Conservation (phyloP, 1,284 basidiomycete genomes). For the Neotropicomus parvogracilis region DNA sequence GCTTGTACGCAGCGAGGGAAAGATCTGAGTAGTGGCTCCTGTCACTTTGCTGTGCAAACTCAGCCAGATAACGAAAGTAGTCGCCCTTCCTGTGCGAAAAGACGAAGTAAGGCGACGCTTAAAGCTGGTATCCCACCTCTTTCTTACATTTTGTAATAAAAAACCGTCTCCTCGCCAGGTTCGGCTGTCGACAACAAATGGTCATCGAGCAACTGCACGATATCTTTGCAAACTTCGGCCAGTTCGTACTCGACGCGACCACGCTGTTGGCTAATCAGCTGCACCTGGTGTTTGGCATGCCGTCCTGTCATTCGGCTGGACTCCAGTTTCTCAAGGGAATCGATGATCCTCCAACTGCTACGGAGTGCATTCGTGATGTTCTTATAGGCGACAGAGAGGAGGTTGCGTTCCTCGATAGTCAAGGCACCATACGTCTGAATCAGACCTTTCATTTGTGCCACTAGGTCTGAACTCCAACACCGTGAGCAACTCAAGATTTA, state of each 20-base stretch:
- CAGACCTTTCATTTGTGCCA: constrained; percentile 55
- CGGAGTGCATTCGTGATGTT: constrained; percentile 60
- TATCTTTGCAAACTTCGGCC: constrained; percentile 53
- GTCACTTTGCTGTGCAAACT: constrained; percentile 53
- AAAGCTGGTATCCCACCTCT: not conserved
- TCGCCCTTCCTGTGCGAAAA: constrained; percentile 54
- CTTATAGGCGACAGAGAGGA: constrained; percentile 69
- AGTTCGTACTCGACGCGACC: constrained; percentile 56
- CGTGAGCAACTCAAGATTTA: constrained; percentile 10
- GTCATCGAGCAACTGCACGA: constrained; percentile 51
- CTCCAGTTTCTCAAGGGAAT: constrained; percentile 52
- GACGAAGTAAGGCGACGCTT: constrained; percentile 11
- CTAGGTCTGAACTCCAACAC: constrained; percentile 44
- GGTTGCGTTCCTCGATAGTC: constrained; percentile 61
- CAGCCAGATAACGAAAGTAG: constrained; percentile 67
- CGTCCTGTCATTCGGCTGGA: constrained; percentile 29
- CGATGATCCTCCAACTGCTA: constrained; percentile 59
- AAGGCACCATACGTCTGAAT: constrained; percentile 48
- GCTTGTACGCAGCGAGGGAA: constrained; percentile 62
- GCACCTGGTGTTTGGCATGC: constrained; percentile 38
- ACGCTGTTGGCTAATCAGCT: constrained; percentile 51
- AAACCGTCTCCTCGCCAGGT: constrained; percentile 61
- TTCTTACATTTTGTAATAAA: constrained; percentile 64
- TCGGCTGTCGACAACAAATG: constrained; percentile 53
- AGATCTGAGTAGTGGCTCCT: constrained; percentile 45